phyloP scores from a whole-genome alignment of 2,329 filamentous ascomycete genomes.

The Drechslera avenae region DNA sequence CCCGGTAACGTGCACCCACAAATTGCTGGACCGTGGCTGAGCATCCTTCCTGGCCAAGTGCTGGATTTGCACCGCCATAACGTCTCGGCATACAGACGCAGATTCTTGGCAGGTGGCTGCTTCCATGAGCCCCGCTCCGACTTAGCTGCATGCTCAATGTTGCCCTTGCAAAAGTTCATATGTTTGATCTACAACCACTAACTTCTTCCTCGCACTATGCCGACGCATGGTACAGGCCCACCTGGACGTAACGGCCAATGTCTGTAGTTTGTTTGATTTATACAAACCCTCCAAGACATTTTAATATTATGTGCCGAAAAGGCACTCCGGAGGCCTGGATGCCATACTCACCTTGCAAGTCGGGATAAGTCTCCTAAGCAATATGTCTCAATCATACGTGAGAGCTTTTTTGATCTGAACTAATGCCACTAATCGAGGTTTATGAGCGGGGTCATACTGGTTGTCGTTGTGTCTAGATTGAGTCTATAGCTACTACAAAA shows the following conservation, averaged over 20 bases:
- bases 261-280: not conserved
- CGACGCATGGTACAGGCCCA: not conserved
- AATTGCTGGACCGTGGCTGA: not conserved
- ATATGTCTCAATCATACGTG: not conserved
- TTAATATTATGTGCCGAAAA: not conserved
- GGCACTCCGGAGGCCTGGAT: not conserved
- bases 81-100: not conserved
- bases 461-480: not conserved
- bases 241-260: not conserved
- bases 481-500: not conserved
- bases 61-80: not conserved
- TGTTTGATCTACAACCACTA: not conserved
- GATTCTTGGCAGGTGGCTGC: not conserved
- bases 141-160: not conserved
- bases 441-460: not conserved
- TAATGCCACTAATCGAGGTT: not conserved
- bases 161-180: not conserved
- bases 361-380: not conserved
- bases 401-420: not conserved
- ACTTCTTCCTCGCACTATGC: not conserved
- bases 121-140: not conserved
- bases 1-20: not conserved
- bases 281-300: not conserved
- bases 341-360: not conserved
- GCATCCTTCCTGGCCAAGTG: not conserved